These are phyloP conservation scores for Xylariaceae sp. DNA, from an alignment of 2,329 filamentous ascomycete species.

Conservation along the genomic window DNA sequence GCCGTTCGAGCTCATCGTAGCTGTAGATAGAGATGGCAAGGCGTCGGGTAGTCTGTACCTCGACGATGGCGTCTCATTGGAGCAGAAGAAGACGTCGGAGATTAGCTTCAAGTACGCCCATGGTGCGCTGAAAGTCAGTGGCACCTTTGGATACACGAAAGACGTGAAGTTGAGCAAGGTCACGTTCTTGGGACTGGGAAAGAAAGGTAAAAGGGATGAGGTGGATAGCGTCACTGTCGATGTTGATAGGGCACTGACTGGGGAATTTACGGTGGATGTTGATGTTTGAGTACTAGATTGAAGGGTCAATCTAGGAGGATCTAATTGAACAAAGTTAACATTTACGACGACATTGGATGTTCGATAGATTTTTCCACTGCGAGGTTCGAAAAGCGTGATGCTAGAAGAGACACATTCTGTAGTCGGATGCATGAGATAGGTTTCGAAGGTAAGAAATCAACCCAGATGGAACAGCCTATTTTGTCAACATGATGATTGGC, in stretches of 20 bases:
- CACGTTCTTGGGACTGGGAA: constrained; percentile 44
- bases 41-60: constrained; percentile 70
- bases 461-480: no score
- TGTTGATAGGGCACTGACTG: constrained; percentile 24
- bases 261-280: constrained; percentile 25
- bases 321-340: no score
- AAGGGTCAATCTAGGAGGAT: no score
- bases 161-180: constrained; percentile 45
- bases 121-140: constrained; percentile 49
- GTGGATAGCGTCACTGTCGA: constrained; percentile 15
- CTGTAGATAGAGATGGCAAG: constrained; percentile 58
- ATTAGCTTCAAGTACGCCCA: constrained; percentile 59
- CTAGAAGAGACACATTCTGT: no score
- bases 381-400: no score
- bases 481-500: no score
- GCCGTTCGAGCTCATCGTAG: constrained; percentile 69
- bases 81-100: constrained; percentile 54
- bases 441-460: no score
- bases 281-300: no score
- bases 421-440: no score
- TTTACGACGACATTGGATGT: no score
- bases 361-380: no score
- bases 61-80: constrained; percentile 70
- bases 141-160: constrained; percentile 50
- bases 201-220: neutral